A percentile compares a stretch with the other conserved stretches of the same genome.
phyloP scores from a whole-genome alignment of 1,284 basidiomycete species.

The Schizopora paradoxa region DNA sequence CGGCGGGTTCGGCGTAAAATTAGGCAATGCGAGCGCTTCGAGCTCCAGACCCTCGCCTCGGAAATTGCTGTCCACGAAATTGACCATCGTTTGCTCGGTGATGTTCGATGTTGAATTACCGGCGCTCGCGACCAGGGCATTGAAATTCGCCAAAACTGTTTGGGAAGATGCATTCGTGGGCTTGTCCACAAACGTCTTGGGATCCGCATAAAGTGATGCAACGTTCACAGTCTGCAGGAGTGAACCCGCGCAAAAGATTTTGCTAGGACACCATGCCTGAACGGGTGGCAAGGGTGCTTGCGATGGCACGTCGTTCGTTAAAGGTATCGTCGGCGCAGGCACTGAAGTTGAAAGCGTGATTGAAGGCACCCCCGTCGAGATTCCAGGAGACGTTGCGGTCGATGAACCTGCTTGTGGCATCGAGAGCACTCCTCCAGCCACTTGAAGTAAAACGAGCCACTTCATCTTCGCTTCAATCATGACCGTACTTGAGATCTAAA shows the following conservation, averaged over 20 bases:
- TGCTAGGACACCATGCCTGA: conserved; percentile 75
- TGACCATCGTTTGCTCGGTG: conserved; percentile 56
- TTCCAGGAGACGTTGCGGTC: too few species aligned
- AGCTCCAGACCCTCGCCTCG: conserved; percentile 83
- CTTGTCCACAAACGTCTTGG: conserved; percentile 91
- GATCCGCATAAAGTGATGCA: conserved; percentile 70
- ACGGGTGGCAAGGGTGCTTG: conserved; percentile 64
- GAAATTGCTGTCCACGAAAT: conserved; percentile 77
- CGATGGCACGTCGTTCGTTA: conserved; percentile 53
- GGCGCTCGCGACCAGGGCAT: conserved; percentile 17
- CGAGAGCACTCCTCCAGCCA: too few species aligned
- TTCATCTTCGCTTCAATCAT: too few species aligned
- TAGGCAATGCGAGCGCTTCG: conserved; percentile 52
- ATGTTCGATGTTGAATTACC: conserved; percentile 28
- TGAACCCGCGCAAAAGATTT: conserved; percentile 80
- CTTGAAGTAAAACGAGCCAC: too few species aligned
- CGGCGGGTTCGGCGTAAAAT: conserved; percentile 60
- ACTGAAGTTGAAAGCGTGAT: conserved; percentile 53
- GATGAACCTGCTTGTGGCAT: too few species aligned
- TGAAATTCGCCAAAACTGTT: conserved; percentile 61
- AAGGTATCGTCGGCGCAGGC: conserved; percentile 56
- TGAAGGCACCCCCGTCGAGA: conserved; percentile 29
- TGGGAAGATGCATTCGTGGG: conserved; percentile 67
- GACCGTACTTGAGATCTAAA: too few species aligned
- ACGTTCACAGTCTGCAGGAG: conserved; percentile 83